Conservation (phyloP, 2,329 filamentous ascomycete species). For the Aspergillus nomiae region DNA sequence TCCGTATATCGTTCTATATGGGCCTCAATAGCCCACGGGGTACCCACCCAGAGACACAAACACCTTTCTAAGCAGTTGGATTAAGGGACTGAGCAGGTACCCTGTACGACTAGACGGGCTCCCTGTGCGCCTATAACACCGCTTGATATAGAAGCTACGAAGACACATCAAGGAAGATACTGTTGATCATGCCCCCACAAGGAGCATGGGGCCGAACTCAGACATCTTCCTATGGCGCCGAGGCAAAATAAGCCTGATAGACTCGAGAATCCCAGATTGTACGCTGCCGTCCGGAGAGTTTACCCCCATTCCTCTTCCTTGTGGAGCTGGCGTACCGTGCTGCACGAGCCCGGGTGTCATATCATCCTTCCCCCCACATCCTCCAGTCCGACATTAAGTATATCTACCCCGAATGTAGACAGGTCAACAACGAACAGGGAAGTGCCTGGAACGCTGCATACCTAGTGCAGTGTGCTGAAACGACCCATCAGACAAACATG, state of each 20-base stretch:
- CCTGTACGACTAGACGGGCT: too few species aligned
- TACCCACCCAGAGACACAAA: too few species aligned
- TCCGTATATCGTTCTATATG: background rate
- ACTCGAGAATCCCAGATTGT: background rate
- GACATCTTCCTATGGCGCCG: background rate
- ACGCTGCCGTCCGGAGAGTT: background rate
- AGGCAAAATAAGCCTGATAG: background rate
- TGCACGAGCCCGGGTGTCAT: background rate
- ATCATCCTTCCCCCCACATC: background rate
- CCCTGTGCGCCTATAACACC: too few species aligned
- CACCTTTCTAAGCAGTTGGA: too few species aligned
- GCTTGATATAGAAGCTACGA: background rate
- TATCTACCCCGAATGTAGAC: background rate
- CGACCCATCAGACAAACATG: background rate
- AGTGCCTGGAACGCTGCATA: background rate
- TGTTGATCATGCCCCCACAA: background rate
- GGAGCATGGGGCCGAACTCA: background rate
- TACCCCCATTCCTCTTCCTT: background rate
- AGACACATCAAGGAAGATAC: background rate
- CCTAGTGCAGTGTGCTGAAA: background rate
- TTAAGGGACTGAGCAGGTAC: too few species aligned
- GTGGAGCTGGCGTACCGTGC: background rate
- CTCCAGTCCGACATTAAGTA: background rate
- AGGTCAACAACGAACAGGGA: background rate
- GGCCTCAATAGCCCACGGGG: too few species aligned